phyloP scores from a whole-genome alignment of 345 rosid genomes.

The Kernera saxatilis region DNA sequence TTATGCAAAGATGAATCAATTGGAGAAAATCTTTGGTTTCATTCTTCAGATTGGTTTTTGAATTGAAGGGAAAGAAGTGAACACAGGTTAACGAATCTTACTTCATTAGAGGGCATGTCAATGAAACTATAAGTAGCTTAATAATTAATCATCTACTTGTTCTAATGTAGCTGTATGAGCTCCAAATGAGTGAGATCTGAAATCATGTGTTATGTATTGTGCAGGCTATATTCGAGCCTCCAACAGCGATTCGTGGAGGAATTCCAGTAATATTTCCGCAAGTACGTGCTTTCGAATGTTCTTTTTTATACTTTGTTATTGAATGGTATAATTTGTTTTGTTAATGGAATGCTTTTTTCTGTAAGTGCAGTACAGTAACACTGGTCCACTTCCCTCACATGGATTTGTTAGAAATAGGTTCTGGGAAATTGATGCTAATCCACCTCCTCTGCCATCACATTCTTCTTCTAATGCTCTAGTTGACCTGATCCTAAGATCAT shows the following conservation, averaged over 20 bases:
- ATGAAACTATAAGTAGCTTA: background rate
- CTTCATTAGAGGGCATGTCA: background rate
- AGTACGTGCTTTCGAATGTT: slow-evolving; percentile 37
- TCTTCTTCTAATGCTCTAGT: slow-evolving; percentile 44
- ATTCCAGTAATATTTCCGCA: slow-evolving; percentile 91
- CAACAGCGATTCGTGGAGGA: slow-evolving; percentile 86
- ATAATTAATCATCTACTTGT: background rate
- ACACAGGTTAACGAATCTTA: background rate
- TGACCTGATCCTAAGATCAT: slow-evolving; percentile 62
- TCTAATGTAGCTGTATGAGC: background rate
- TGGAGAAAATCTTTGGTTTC: background rate
- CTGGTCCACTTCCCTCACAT: slow-evolving; percentile 66
- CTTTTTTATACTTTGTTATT: background rate
- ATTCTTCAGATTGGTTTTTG: background rate
- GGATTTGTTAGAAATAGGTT: slow-evolving; percentile 80
- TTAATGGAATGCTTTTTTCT: slow-evolving; percentile 6
- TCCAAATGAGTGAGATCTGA: background rate
- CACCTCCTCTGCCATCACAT: slow-evolving; percentile 51
- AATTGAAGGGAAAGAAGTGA: background rate
- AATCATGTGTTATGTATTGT: slow-evolving; percentile 7
- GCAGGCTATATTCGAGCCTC: slow-evolving; percentile 63
- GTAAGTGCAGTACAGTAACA: slow-evolving; percentile 56
- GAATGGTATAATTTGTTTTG: slow-evolving; percentile 3
- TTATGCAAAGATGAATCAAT: background rate
- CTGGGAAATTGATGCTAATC: slow-evolving; percentile 68